Evolutionary conservation across 768 basidiomycete species (phyloP).

Genomic region (Holtermannia corniformis): DNA sequence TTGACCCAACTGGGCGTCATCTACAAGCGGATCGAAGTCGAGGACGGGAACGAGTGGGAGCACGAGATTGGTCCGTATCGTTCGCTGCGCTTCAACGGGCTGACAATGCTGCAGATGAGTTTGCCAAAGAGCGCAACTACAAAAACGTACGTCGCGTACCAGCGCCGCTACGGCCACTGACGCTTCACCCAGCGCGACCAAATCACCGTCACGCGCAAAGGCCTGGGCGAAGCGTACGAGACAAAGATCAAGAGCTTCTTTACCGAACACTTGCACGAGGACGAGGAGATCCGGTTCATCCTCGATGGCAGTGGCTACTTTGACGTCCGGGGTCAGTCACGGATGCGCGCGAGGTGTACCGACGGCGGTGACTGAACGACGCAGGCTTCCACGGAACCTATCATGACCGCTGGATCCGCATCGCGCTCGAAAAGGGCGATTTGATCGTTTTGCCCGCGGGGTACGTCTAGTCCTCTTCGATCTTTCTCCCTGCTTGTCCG

Average conservation of each 20-base stretch:
- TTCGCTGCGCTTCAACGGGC: neutral
- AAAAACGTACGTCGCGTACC: slow-evolving; percentile 50
- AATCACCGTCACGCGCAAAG: slow-evolving; percentile 66
- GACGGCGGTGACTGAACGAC: neutral
- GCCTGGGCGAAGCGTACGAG: slow-evolving; percentile 76
- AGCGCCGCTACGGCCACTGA: neutral
- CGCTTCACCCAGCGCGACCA: slow-evolving; percentile 62
- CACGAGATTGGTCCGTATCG: slow-evolving; percentile 23
- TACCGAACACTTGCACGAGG: slow-evolving; percentile 90
- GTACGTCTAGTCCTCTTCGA: slow-evolving; percentile 9
- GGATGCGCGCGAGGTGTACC: neutral
- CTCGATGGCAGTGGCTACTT: slow-evolving; percentile 83
- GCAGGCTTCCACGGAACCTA: slow-evolving; percentile 14
- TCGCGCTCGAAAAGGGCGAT: slow-evolving; percentile 66
- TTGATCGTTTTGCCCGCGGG: slow-evolving; percentile 79
- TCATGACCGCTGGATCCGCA: slow-evolving; percentile 61
- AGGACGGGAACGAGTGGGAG: slow-evolving; percentile 48
- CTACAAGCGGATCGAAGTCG: slow-evolving; percentile 58
- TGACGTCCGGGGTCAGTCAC: slow-evolving; percentile 68
- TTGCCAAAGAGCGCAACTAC: slow-evolving; percentile 64
- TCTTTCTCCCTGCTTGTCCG: neutral
- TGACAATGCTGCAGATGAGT: slow-evolving; percentile 44
- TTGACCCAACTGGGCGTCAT: slow-evolving; percentile 57
- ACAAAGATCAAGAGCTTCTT: slow-evolving; percentile 72
- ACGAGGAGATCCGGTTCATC: slow-evolving; percentile 89